phyloP scores from a whole-genome alignment of 768 basidiomycete species.

The Coprinopsis cinerea region DNA sequence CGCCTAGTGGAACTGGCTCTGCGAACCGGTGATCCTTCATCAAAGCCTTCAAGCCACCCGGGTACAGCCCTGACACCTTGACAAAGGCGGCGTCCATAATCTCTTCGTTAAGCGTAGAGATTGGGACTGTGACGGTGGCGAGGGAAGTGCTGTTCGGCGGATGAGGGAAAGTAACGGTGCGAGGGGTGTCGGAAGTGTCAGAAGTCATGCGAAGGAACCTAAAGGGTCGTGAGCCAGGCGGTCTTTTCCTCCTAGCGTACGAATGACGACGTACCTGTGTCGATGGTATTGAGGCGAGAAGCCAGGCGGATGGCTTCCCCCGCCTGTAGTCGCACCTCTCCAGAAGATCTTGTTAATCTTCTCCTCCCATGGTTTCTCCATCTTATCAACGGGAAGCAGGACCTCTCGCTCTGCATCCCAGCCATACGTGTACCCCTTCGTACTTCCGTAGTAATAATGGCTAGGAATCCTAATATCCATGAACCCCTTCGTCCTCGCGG shows the following conservation, averaged over 20 bases:
- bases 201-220: slow-evolving; percentile 75
- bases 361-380: slow-evolving; percentile 86
- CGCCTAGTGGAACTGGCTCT: slow-evolving; percentile 73
- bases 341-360: slow-evolving; percentile 90
- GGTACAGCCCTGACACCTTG: slow-evolving; percentile 60
- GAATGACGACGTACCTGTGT: slow-evolving; percentile 53
- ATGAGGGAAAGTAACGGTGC: slow-evolving; percentile 13
- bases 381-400: slow-evolving; percentile 70
- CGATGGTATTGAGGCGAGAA: slow-evolving; percentile 81
- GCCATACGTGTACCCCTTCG: slow-evolving; percentile 79
- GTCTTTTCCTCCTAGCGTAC: not conserved
- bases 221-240: slow-evolving; percentile 13
- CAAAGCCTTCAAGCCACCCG: slow-evolving; percentile 63
- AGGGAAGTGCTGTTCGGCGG: slow-evolving; percentile 11
- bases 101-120: slow-evolving; percentile 51
- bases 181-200: slow-evolving; percentile 39
- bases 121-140: slow-evolving; percentile 5
- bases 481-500: slow-evolving; percentile 81
- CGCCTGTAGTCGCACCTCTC: slow-evolving; percentile 95
- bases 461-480: slow-evolving; percentile 91
- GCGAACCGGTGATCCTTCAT: slow-evolving; percentile 58
- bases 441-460: slow-evolving; percentile 91
- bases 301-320: slow-evolving; percentile 81
- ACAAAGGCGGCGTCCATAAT: slow-evolving; percentile 86
- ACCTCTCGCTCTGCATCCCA: slow-evolving; percentile 78